phyloP scores from a whole-genome alignment of 345 rosid species.

The Garcia nutans region DNA sequence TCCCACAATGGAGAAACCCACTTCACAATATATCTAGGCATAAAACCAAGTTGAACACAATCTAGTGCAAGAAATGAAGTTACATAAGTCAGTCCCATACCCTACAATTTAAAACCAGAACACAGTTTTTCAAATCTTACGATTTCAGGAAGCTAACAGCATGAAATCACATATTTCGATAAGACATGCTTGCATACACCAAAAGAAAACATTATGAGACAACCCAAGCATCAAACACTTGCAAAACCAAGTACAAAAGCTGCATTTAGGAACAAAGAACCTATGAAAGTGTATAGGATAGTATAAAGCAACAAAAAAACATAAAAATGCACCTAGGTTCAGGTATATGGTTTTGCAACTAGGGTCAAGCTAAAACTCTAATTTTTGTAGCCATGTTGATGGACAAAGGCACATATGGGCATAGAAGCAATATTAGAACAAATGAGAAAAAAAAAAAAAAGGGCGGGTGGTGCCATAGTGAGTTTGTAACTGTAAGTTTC shows the following conservation, averaged over 20 bases:
- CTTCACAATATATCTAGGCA: slow-evolving; percentile 70
- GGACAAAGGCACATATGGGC: not conserved
- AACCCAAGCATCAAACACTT: slow-evolving; percentile 4
- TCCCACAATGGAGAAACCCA: slow-evolving; percentile 98
- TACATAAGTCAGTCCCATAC: slow-evolving; percentile 15
- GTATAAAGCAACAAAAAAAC: not conserved
- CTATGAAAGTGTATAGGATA: not conserved
- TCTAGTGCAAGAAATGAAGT: slow-evolving; percentile 41
- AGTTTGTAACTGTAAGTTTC: not conserved
- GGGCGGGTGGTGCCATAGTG: not conserved
- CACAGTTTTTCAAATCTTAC: not conserved
- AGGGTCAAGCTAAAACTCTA: not conserved
- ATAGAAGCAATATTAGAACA: slow-evolving; percentile 1
- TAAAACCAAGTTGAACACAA: slow-evolving; percentile 74
- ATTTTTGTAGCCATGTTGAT: not conserved
- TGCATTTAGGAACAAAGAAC: not conserved
- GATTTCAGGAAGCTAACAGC: slow-evolving; percentile 5
- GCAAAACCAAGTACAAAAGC: not conserved
- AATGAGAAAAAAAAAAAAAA: not conserved
- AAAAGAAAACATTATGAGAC: slow-evolving; percentile 5
- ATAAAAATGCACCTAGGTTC: not conserved
- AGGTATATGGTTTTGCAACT: not conserved
- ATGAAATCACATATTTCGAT: not conserved
- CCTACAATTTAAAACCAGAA: not conserved
- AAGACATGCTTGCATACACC: not conserved